These are phyloP conservation scores for Xylaria sp. DNA, from an alignment of 2,329 filamentous ascomycete genomes.

Conservation along the genomic window DNA sequence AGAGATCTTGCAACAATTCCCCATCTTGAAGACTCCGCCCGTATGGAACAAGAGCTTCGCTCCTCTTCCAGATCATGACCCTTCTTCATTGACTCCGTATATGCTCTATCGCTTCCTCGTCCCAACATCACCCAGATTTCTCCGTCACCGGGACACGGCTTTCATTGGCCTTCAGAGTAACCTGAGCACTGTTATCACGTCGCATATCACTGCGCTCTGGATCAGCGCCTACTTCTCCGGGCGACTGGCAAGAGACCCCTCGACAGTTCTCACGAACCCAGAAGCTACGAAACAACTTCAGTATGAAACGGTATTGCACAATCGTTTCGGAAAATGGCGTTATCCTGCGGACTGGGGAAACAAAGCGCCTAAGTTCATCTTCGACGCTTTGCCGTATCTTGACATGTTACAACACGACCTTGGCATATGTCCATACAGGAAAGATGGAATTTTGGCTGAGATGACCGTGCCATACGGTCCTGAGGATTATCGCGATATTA, in stretches of 20 bases:
- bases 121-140: slow-evolving; percentile 52
- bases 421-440: slow-evolving; percentile 67
- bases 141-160: slow-evolving; percentile 57
- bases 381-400: slow-evolving; percentile 79
- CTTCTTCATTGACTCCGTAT: slow-evolving; percentile 50
- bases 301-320: slow-evolving; percentile 71
- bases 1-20: slow-evolving; percentile 63
- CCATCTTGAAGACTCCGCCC: slow-evolving; percentile 59
- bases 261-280: background rate
- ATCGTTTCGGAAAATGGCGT: slow-evolving; percentile 76
- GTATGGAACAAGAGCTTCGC: slow-evolving; percentile 52
- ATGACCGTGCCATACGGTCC: slow-evolving; percentile 68
- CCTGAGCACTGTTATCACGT: slow-evolving; percentile 57
- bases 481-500: slow-evolving; percentile 66
- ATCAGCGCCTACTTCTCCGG: slow-evolving; percentile 67
- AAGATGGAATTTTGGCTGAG: slow-evolving; percentile 64
- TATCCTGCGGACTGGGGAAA: slow-evolving; percentile 74
- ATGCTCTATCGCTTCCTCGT: slow-evolving; percentile 60
- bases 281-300: slow-evolving; percentile 48
- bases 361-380: slow-evolving; percentile 75
- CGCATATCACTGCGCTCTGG: slow-evolving; percentile 64
- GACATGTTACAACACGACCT: slow-evolving; percentile 76
- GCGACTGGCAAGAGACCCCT: slow-evolving; percentile 34
- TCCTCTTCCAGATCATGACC: slow-evolving; percentile 54
- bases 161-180: slow-evolving; percentile 61